Base-by-base conservation (phyloP, 192 early-diverging fungal species). In the Coemansia sp. region DNA sequence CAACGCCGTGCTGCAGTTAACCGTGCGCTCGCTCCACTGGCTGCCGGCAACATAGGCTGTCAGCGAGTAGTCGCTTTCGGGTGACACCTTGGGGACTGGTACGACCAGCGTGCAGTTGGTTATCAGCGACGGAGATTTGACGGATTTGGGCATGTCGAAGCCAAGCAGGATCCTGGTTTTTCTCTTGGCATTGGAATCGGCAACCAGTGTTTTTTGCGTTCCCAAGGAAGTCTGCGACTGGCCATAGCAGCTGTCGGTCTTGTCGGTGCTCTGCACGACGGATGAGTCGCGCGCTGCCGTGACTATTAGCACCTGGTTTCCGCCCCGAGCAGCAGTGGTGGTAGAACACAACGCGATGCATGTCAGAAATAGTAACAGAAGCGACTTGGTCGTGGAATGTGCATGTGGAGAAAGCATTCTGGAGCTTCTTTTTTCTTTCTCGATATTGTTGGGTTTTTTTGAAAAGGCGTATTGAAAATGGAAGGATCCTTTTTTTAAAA, bases 11-110 rank as follows among this genome's bases (percentile, higher is more conserved):
- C 22, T 47, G 10, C 62, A 63, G 4, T 55, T 64, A 4, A 72
- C 75, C 1, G 66, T 60, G 34, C 7, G 28, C 48, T 78, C 75
- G 14, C 64, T 63, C 75, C 75, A 78, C 63, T 63, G 56, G 51
- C 59, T 66, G 39, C 35, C 48, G 25, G 67, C 75, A 1, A 50
- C 53, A 16, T 64, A 78, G 0, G 67, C 75, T 1, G 60, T 67
- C 25, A 78, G 60, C 34, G 39, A 39, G 36, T 72, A 72, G 50
- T 68, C 19, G 14, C 53, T 49, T 1, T 49, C 25, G 19, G 67
- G 55, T 16, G 52, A 14, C 6, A 45, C 32, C 20, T 52, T 29
- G 14, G 75, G 69, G 6, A 36, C 24, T 4, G 69, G 75, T 6
- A 78, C 59, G n/a, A 62, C 29, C 34, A 78, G 63, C 3, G 48